Evolutionary conservation across 495 filamentous ascomycete species (phyloP).

Genomic region (Daldinia vernicosa): DNA sequence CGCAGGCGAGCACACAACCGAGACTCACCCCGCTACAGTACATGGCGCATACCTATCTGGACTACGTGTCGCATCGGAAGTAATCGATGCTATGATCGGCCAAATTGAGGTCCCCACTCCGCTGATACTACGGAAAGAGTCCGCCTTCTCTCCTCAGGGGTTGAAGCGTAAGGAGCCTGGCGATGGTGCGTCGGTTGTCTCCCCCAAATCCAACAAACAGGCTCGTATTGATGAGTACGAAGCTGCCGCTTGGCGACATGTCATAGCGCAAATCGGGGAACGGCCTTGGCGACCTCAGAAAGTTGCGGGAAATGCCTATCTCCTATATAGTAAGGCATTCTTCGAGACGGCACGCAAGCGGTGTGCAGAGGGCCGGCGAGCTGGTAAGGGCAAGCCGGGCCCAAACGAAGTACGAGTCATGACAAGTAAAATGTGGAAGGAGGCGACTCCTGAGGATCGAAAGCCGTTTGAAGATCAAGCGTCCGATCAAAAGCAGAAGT

Average conservation of each 20-base stretch:
- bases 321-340: constrained; percentile 80
- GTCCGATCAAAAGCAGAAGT: constrained; percentile 69
- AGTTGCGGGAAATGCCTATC: constrained; percentile 74
- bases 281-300: constrained; percentile 75
- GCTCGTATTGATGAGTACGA: constrained; percentile 74
- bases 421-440: constrained; percentile 88
- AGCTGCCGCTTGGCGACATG: constrained; percentile 71
- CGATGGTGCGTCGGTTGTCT: constrained; percentile 21
- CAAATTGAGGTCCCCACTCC: constrained; percentile 80
- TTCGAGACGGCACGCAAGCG: constrained; percentile 77
- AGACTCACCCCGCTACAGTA: constrained; percentile 94
- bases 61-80: constrained; percentile 84
- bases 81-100: constrained; percentile 80
- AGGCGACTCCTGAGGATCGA: constrained; percentile 71
- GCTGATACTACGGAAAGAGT: constrained; percentile 73
- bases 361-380: constrained; percentile 72
- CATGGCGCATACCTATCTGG: constrained; percentile 97
- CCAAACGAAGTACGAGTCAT: constrained; percentile 85
- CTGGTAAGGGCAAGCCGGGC: constrained; percentile 70
- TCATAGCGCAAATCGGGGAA: constrained; percentile 74
- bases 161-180: constrained; percentile 64
- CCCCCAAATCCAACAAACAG: constrained; percentile 58
- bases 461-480: constrained; percentile 78
- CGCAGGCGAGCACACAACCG: constrained; percentile 94
- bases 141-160: constrained; percentile 41